Evolutionary conservation across 2,329 filamentous ascomycete genomes (phyloP).

Genomic region (Blastomyces percursus): DNA sequence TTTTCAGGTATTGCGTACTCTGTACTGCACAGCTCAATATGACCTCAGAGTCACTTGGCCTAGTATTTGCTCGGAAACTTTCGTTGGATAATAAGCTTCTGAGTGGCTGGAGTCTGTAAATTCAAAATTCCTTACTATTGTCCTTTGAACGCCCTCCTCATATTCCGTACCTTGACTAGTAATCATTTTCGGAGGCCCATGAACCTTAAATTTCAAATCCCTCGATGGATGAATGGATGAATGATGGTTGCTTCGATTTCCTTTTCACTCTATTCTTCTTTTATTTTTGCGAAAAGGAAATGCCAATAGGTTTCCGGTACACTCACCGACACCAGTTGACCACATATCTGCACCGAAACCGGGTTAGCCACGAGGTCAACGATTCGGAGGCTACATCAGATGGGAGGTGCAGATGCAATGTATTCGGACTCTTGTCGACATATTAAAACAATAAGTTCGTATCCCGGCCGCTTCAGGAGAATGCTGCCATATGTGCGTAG

Average conservation of each 20-base stretch:
- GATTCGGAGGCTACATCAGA: neutral
- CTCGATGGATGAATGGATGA: no score
- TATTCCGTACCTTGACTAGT: neutral
- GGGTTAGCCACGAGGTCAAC: neutral
- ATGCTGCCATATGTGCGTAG: neutral
- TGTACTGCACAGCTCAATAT: no score
- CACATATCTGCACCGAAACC: neutral
- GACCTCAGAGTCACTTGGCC: neutral
- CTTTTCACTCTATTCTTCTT: no score
- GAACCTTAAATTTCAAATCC: neutral
- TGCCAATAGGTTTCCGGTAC: neutral
- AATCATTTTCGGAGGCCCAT: neutral
- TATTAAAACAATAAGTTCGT: neutral
- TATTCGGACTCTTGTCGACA: neutral
- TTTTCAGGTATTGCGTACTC: neutral
- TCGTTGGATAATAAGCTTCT: neutral
- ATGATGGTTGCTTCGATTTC: no score
- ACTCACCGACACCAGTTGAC: neutral
- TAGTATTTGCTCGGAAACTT: neutral
- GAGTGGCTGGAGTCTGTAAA: neutral
- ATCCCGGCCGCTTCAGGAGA: neutral
- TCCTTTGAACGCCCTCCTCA: neutral
- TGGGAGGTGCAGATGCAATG: neutral
- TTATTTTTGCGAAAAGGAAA: no score
- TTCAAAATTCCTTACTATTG: neutral